Evolutionary conservation across 768 basidiomycete species (phyloP), one percentile per base, ranked within the genome.

Genomic region (Termitomyces sp.): DNA sequence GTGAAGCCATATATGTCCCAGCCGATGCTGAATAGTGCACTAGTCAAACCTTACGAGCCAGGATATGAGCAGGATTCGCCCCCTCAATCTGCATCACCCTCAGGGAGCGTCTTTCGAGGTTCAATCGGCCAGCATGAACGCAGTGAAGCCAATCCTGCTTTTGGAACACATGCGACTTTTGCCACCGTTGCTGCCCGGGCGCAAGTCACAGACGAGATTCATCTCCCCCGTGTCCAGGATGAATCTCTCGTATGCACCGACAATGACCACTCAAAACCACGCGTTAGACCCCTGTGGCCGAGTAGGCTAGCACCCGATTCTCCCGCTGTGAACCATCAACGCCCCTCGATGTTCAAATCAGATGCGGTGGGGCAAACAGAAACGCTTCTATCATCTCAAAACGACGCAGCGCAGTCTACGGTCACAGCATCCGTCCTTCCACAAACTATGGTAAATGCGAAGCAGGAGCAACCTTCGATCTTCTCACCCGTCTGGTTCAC

Each of bases 1-100:
- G 57, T 63, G 36, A 81, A 79, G 60, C 77, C 78, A 7, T 80
- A 74, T 67, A 78, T 78, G 76, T 78, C 78, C 12, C 78, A 80
- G 54, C 78, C 79, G 1, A 65, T 72, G 54, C 72, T 78, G 4
- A 70, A 54, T 18, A 62, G 58, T 57, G 61, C 63, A 45, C 59
- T 49, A 44, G 57, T 63, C 31, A 67, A 68, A 36, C 64, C 62
- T 20, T 60, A 66, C 55, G 58, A 45, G 6, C 41, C 60, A 41
- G 60, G 63, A 22, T 66, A 70, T 51, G 66, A 64, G 13, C 67
- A 68, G 47, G 64, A 69, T 48, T 64, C 67, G 46, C 68, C 70
- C 24, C 49, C 65, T 13, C 46, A 61, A 37, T 56, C 66, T 30
- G 37, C 16, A 13, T 61, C 63, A 8, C 59, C 63, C 11, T 49